Conservation (phyloP, 306 rosid genomes). For the Citrullus mucosospermus region DNA sequence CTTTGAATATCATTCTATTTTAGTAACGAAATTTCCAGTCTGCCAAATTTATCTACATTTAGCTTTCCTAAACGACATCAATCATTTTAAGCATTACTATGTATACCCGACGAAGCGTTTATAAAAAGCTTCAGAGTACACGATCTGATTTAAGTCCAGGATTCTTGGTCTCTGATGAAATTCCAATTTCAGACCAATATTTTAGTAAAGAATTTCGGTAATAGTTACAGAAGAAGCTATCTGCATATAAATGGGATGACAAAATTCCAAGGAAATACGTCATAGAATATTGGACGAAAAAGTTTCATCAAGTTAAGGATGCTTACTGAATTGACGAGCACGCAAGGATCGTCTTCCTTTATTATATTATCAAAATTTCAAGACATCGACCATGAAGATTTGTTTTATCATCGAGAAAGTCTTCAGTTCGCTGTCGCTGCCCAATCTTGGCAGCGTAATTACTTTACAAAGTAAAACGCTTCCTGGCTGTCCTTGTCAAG, state of each 20-base stretch:
- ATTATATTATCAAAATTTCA: not conserved
- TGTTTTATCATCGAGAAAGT: not conserved
- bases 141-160: not conserved
- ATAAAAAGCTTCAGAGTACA: not conserved
- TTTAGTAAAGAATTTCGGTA: not conserved
- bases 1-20: too few relatives aligned
- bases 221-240: not conserved
- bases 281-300: not conserved
- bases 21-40: too few relatives aligned
- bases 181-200: not conserved
- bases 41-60: too few relatives aligned
- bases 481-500: not conserved
- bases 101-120: not conserved
- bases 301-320: not conserved
- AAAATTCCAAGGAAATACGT: not conserved
- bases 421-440: not conserved
- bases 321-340: not conserved
- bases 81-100: too few relatives aligned
- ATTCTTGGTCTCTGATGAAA: not conserved
- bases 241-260: not conserved
- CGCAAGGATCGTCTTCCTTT: not conserved
- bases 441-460: not conserved
- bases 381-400: not conserved
- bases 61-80: too few relatives aligned
- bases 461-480: too few relatives aligned